Evolutionary conservation across 202 grass and related monocot genomes (phyloP), one percentile per base, ranked within the genome.

Genomic region (Digitaria exilis): DNA sequence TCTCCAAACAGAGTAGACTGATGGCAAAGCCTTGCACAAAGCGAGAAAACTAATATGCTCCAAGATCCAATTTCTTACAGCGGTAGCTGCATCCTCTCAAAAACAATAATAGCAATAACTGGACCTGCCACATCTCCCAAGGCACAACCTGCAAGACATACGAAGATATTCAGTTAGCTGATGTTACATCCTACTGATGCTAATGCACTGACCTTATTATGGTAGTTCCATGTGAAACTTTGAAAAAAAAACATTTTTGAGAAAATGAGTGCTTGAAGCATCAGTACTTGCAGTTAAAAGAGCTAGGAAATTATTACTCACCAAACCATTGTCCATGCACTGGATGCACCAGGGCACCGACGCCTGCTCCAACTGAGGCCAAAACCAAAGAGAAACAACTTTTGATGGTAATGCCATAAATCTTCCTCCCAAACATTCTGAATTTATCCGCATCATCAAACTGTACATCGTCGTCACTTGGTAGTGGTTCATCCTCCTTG

Each of bases 91-190:
- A 93, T 26, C 89, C 84, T 98, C 75, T 98, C 87, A 34, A 95
- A 88, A 66, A 90, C n/a, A 71, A 98, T 39, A 28, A 95, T 63
- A 43, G 91, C 91, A 67, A 88, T 32, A 59, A 95, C 44, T 42
- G 96, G 96, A 59, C 92, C 96, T n/a, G 87, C 91, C 32, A 95
- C 89, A 88, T 98, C 96, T 87, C 96, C 92, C 16, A 98, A 45
- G 18, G 89, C 77, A 88, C 96, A 93, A 57, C 96, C 96, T 98
- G 81, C 82, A 89, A 78, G 48, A 50, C 59, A 72, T 41, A 69
- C 19, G 43, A 83, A 44, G 24, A 82, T 32, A 82, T 32, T 63
- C 43, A 81, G 12, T 80, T 48, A 86, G 49, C 59, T 19, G 56
- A 63, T 51, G 57, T 75, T 70, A 18, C 18, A 35, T 17, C 64